These are phyloP conservation scores for Coniochaeta sp. DNA, from an alignment of 2,329 filamentous ascomycete species.

Conservation along the genomic window DNA sequence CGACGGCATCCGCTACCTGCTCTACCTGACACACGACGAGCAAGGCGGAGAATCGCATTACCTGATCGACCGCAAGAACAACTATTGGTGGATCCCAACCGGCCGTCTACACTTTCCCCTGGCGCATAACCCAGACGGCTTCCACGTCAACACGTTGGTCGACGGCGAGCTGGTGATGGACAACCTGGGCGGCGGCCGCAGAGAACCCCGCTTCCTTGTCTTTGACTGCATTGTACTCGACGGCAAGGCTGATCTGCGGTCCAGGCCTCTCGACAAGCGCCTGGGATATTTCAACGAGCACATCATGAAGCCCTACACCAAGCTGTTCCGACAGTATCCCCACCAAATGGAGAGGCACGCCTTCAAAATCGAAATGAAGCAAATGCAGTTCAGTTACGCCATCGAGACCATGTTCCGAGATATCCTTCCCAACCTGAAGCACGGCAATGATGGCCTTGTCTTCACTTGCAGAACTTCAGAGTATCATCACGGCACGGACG, in stretches of 20 bases:
- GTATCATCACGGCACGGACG: slow-evolving; percentile 87
- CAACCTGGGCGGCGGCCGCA: slow-evolving; percentile 56
- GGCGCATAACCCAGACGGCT: slow-evolving; percentile 54
- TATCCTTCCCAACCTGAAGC: slow-evolving; percentile 73
- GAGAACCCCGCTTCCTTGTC: slow-evolving; percentile 75
- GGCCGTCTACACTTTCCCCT: slow-evolving; percentile 73
- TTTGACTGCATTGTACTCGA: slow-evolving; percentile 90
- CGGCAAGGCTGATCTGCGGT: slow-evolving; percentile 54
- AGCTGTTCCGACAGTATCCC: slow-evolving; percentile 57
- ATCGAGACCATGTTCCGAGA: slow-evolving; percentile 88
- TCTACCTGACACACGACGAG: slow-evolving; percentile 72
- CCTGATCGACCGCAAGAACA: slow-evolving; percentile 95
- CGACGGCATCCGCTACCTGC: slow-evolving; percentile 89
- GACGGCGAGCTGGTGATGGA: slow-evolving; percentile 94
- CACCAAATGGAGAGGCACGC: slow-evolving; percentile 63
- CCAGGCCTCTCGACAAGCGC: slow-evolving; percentile 79
- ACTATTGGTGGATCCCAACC: slow-evolving; percentile 79
- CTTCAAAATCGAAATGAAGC: slow-evolving; percentile 81
- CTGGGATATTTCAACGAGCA: slow-evolving; percentile 77
- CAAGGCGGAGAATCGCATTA: slow-evolving; percentile 65
- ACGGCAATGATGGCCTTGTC: slow-evolving; percentile 94
- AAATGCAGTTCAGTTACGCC: slow-evolving; percentile 82
- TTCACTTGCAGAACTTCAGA: slow-evolving; percentile 88
- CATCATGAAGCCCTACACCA: slow-evolving; percentile 64
- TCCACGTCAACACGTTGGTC: slow-evolving; percentile 74